These are phyloP conservation scores for Magnolia sinica DNA, from an alignment of 164 flowering plant species.

Conservation along the genomic window DNA sequence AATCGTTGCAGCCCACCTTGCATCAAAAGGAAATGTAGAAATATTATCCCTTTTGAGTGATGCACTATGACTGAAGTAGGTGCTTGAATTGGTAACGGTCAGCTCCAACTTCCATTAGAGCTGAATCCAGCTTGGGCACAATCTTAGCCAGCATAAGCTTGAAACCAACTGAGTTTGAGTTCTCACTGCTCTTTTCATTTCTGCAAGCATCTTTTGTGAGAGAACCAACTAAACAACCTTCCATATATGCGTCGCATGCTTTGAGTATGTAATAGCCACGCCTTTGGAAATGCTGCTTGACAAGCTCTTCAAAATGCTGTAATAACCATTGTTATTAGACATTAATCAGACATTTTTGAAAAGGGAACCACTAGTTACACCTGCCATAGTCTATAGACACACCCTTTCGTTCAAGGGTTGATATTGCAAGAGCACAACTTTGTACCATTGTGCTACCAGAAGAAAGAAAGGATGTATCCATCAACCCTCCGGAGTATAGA, in stretches of 20 bases:
- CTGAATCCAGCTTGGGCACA: slow-evolving; percentile 58
- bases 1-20: background rate
- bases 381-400: background rate
- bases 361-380: background rate
- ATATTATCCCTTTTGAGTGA: background rate
- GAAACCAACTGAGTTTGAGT: slow-evolving; percentile 89
- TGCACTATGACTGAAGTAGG: slow-evolving; percentile 38
- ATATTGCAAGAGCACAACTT: background rate
- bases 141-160: slow-evolving; percentile 93
- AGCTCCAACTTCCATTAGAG: slow-evolving; percentile 68
- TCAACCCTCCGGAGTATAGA: background rate
- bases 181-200: slow-evolving; percentile 33
- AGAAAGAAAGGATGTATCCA: background rate
- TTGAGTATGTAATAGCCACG: slow-evolving; percentile 82
- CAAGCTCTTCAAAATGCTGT: slow-evolving; percentile 84
- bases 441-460: background rate
- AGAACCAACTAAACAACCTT: slow-evolving; percentile 81
- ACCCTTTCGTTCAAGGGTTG: background rate
- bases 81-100: slow-evolving; percentile 70
- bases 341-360: background rate
- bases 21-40: background rate
- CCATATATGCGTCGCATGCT: slow-evolving; percentile 94
- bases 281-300: slow-evolving; percentile 72
- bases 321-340: background rate
- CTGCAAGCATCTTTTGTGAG: slow-evolving; percentile 68